A percentile compares a stretch with the other conserved stretches of the same genome.
These are phyloP conservation scores for Raffaelea albimanens DNA, from an alignment of 2,329 filamentous ascomycete genomes.

Conservation along the genomic window DNA sequence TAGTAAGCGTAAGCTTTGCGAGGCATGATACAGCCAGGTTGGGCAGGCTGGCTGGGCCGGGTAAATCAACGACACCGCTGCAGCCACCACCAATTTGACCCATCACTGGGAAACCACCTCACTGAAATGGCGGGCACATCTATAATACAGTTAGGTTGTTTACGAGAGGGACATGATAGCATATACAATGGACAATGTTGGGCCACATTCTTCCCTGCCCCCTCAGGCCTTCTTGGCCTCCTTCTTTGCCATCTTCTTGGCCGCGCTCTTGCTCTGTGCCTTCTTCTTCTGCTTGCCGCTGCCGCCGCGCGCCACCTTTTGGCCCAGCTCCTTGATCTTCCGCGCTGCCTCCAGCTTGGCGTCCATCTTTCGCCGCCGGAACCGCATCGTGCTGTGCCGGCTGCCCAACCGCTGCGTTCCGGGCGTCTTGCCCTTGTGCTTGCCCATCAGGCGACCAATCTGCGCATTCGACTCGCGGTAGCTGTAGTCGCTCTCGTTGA, in stretches of 20 bases:
- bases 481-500: constrained; percentile 34
- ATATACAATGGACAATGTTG: too few species aligned
- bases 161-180: too few species aligned
- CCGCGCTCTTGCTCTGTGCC: too few species aligned
- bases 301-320: constrained; percentile 11
- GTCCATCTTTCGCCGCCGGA: constrained; percentile 9
- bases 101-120: too few species aligned
- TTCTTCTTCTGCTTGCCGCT: constrained; percentile 3
- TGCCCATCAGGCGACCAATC: constrained; percentile 42
- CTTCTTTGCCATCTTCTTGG: constrained; percentile 4
- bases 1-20: too few species aligned
- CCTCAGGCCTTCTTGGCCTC: constrained; percentile 3
- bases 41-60: too few species aligned
- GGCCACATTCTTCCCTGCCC: neutral
- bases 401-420: constrained; percentile 35
- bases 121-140: too few species aligned
- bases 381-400: constrained; percentile 37
- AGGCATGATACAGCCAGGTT: too few species aligned
- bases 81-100: too few species aligned
- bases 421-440: constrained; percentile 39
- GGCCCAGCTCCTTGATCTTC: constrained; percentile 16
- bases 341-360: constrained; percentile 6
- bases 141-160: too few species aligned
- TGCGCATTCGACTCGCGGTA: constrained; percentile 53
- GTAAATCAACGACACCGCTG: too few species aligned